Base-by-base conservation (phyloP, 139 green algal species). In the Chlorella sorokiniana region DNA sequence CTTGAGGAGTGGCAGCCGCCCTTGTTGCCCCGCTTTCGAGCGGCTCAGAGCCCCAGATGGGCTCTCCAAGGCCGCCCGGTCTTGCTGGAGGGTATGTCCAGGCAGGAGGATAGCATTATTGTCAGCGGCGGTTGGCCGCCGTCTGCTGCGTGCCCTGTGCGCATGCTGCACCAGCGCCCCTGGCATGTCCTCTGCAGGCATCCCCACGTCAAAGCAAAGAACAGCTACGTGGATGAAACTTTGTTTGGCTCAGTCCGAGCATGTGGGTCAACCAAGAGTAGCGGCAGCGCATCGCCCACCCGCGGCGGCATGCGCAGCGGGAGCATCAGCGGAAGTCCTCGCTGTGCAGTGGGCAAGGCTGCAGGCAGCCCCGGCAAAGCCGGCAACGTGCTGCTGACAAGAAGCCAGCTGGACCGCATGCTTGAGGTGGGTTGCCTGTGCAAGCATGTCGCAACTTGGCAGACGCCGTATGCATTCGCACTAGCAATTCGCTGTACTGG, bases 361-460 rank as follows among this genome's bases (percentile, higher is more conserved):
- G 14, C 48, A 16, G 56, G 18, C 22, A 65, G 56, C 56, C 56
- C 56, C 40, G 59, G 16, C 23, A 72, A 62, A 29, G 69, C 18
- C 3, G 59, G 61, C 59, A 44, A 11, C 14, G n/a, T 81, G 61
- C 4, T 72, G 40, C 41, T 81, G 38, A 75, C 44, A 44, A 82
- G 54, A 63, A n/a, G 29, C 23, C 76, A 82, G 31, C 44, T 82
- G 76, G 76, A 82, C 14, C 76, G 76, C 76, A 82, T 82, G 76
- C 45, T 81, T 41, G 59, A 81, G 75, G 75, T 81, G 48, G 64
- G 37, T 33, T 20, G 3, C 8, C 18, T 18, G 1, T 48, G 64
- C 56, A 9, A 29, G 65, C 65, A 22, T 31, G 65, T n/a, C 9
- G 31, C 41, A 40, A 18, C 41, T 23, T 27, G 29, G 61, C 61